Conservation (phyloP, 257 asterid genomes). For the Ilex aquifolium region DNA sequence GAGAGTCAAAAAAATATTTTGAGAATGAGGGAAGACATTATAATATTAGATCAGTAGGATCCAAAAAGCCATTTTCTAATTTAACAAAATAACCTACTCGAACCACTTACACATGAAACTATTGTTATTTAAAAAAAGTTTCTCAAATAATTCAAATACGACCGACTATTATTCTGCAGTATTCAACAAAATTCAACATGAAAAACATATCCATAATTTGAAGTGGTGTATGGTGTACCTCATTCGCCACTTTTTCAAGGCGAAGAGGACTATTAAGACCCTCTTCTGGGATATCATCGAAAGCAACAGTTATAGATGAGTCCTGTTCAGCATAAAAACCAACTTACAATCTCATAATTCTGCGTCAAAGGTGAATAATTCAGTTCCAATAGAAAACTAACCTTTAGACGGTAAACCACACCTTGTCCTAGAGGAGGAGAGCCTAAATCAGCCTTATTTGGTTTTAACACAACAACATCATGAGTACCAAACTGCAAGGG, state of each 20-base stretch:
- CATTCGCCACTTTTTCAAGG: constrained; percentile 89
- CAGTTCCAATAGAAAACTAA: constrained; percentile 12
- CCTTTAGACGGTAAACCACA: constrained; percentile 90
- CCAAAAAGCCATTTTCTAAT: neutral
- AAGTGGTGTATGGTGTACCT: constrained; percentile 42
- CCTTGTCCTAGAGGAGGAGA: constrained; percentile 97
- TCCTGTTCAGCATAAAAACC: constrained; percentile 51
- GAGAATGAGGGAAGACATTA: neutral
- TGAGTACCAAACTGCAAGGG: constrained; percentile 78
- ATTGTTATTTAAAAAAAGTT: no score
- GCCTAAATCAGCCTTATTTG: constrained; percentile 86
- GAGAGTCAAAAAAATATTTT: neutral
- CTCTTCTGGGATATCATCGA: constrained; percentile 94
- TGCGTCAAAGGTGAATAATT: neutral
- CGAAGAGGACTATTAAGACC: constrained; percentile 85
- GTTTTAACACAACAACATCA: constrained; percentile 80
- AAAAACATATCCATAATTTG: neutral
- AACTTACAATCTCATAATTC: constrained; percentile 2
- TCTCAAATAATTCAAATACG: neutral
- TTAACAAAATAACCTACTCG: neutral
- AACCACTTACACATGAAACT: neutral
- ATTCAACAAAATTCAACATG: neutral
- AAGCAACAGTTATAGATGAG: constrained; percentile 85
- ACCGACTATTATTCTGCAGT: neutral
- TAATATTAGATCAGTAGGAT: neutral